phyloP scores from a whole-genome alignment of 768 basidiomycete species.

The Cystobasidium tubakii region DNA sequence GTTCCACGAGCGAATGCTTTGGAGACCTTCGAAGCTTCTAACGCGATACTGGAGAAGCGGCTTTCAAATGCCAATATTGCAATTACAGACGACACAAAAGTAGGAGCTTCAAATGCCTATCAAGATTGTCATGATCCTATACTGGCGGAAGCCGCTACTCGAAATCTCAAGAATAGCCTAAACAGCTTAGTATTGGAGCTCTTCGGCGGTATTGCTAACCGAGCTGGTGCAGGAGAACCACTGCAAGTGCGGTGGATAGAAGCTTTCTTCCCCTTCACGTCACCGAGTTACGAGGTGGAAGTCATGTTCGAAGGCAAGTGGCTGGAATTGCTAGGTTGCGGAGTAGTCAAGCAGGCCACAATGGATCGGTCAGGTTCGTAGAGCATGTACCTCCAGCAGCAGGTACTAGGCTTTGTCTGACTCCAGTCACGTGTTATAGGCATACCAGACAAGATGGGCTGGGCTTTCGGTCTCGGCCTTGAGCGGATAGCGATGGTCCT shows the following conservation, averaged over 20 bases:
- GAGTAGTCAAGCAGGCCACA: constrained; percentile 83
- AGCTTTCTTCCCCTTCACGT: constrained; percentile 95
- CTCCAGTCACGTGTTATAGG: constrained; percentile 49
- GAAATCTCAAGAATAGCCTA: constrained; percentile 80
- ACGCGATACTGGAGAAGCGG: constrained; percentile 56
- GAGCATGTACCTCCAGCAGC: no score
- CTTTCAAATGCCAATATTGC: constrained; percentile 69
- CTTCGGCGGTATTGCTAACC: constrained; percentile 61
- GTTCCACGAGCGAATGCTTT: constrained; percentile 56
- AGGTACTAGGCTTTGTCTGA: no score
- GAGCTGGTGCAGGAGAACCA: constrained; percentile 56
- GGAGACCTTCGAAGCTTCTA: constrained; percentile 63
- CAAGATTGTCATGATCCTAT: constrained; percentile 71
- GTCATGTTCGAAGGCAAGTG: constrained; percentile 93
- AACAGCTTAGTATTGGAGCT: constrained; percentile 76
- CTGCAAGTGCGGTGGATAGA: constrained; percentile 93
- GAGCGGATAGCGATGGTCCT: constrained; percentile 98
- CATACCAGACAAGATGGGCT: constrained; percentile 76
- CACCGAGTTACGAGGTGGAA: constrained; percentile 95
- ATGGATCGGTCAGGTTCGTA: constrained; percentile 75
- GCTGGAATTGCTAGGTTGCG: constrained; percentile 92
- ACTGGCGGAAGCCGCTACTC: constrained; percentile 66
- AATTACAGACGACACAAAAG: constrained; percentile 76
- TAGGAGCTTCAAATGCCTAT: constrained; percentile 67
- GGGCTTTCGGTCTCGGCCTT: constrained; percentile 96